Evolutionary conservation across 345 rosid species (phyloP).

Genomic region (Noccaea caerulescens): DNA sequence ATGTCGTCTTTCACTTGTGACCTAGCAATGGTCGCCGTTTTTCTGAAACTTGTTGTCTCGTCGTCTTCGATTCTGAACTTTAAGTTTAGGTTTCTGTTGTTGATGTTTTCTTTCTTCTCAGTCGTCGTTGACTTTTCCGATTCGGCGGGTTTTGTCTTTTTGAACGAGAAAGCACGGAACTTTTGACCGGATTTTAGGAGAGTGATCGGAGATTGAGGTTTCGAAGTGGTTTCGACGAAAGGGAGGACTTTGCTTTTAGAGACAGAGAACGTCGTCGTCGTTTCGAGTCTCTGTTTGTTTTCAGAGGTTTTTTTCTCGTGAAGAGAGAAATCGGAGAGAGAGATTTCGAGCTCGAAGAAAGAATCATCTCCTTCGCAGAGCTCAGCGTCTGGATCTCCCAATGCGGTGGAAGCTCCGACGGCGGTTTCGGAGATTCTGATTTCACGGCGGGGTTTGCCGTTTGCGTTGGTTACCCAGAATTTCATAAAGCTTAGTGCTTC

Average conservation of each 20-base stretch:
- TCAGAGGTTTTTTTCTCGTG: slow-evolving; percentile 17
- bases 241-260: slow-evolving; percentile 79
- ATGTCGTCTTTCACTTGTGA: slow-evolving; percentile 20
- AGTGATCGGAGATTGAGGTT: slow-evolving; percentile 68
- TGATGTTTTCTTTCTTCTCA: slow-evolving; percentile 30
- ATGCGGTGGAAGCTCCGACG: slow-evolving; percentile 32
- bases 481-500: slow-evolving; percentile 72
- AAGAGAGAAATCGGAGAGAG: slow-evolving; percentile 52
- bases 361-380: slow-evolving; percentile 80
- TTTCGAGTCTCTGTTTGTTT: slow-evolving; percentile 26
- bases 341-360: slow-evolving; percentile 81
- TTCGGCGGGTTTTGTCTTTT: slow-evolving; percentile 56
- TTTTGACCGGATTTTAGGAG: slow-evolving; percentile 67
- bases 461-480: slow-evolving; percentile 53
- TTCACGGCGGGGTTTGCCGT: slow-evolving; percentile 41
- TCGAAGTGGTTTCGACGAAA: slow-evolving; percentile 52
- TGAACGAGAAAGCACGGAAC: slow-evolving; percentile 58
- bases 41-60: slow-evolving; percentile 29
- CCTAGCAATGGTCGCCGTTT: slow-evolving; percentile 33
- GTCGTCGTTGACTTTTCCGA: slow-evolving; percentile 37
- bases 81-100: slow-evolving; percentile 46
- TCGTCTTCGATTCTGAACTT: slow-evolving; percentile 54
- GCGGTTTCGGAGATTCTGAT: slow-evolving; percentile 40
- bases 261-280: slow-evolving; percentile 43
- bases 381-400: slow-evolving; percentile 42